Evolutionary conservation across 75 land plant species (phyloP), one percentile per base, ranked within the genome.

Genomic region (Pseudotsuga menziesii): DNA sequence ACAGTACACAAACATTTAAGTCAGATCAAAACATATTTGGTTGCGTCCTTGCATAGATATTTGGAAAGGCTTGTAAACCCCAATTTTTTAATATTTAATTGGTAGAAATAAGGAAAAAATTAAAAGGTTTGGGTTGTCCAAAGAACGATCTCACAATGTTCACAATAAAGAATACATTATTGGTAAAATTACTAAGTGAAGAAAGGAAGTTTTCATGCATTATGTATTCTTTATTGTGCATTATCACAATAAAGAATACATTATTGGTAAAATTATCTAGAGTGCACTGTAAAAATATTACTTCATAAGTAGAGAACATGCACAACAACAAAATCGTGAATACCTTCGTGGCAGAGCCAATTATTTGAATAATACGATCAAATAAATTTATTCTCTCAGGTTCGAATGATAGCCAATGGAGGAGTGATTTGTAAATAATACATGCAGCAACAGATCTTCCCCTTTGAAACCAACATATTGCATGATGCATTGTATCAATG

Each of bases 361-460:
- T 93, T 41, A 96, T 87, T 20, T 91, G 93, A 77, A 93, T 93
- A 29, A 95, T 95, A 19, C 90, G 90, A 72, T 95, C 98, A 84
- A 95, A 95, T 41, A 95, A 91, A 75, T 82, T 90, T 8, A 96
- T 95, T 75, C 84, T 93, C 26, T 95, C 98, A 61, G 93, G 92
- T 85, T 95, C 96, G 86, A 95, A 93, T 0, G 94, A 91, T 61
- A 91, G 86, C 98, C 98, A 95, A 16, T 93, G 98, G 60, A 95
- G 87, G 62, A 95, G 85, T 61, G 90, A 82, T 74, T 95, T 95
- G 89, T 89, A 95, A n/a, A 91, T 83, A 32, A 95, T 82, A 66
- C 87, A 88, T 52, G 96, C 96, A 36, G 96, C 91, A 80, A 85
- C 88, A 27, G 98, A 92, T 75, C 89, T 82, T 75, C 86, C 83